Conservation (phyloP, 495 filamentous ascomycete genomes). For the Aspergillus bertholletiae region DNA sequence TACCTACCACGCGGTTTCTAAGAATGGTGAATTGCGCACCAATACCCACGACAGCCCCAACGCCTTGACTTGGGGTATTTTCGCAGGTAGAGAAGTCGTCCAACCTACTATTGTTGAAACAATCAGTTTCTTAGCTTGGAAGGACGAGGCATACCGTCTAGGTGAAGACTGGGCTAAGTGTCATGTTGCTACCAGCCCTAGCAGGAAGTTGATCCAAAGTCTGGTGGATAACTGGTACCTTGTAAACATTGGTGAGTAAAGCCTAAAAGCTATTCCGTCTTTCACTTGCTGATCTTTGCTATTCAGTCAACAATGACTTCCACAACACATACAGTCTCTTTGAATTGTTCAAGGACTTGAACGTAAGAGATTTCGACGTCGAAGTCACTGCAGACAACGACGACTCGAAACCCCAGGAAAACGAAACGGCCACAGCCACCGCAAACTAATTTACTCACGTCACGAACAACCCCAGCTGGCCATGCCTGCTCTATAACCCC, state of each 20-base stretch:
- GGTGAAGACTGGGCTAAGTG: conserved; percentile 94
- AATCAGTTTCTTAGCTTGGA: conserved; percentile 97
- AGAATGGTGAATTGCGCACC: conserved; percentile 74
- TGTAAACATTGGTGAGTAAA: conserved; percentile 82
- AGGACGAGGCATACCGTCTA: conserved; percentile 93
- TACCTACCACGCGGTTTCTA: conserved; percentile 90
- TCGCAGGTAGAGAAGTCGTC: conserved; percentile 97
- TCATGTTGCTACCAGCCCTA: conserved; percentile 73
- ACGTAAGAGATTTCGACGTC: conserved; percentile 60
- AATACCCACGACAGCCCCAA: conserved; percentile 85
- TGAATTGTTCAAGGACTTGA: conserved; percentile 75
- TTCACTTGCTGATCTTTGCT: conserved; percentile 18
- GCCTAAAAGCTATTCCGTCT: background rate
- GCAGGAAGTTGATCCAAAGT: conserved; percentile 72
- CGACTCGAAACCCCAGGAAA: conserved; percentile 10
- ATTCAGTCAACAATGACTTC: conserved; percentile 92
- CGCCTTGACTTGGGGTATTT: conserved; percentile 98
- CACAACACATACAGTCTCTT: conserved; percentile 74
- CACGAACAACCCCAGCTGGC: background rate
- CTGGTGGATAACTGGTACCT: conserved; percentile 91
- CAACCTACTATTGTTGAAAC: conserved; percentile 99
- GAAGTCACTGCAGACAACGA: conserved; percentile 23
- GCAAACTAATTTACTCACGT: conserved; percentile 21
- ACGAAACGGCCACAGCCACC: conserved; percentile 15
- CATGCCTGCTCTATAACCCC: background rate